Evolutionary conservation across 305 asterid genomes (phyloP).

Genomic region (Fraxinus albicans): DNA sequence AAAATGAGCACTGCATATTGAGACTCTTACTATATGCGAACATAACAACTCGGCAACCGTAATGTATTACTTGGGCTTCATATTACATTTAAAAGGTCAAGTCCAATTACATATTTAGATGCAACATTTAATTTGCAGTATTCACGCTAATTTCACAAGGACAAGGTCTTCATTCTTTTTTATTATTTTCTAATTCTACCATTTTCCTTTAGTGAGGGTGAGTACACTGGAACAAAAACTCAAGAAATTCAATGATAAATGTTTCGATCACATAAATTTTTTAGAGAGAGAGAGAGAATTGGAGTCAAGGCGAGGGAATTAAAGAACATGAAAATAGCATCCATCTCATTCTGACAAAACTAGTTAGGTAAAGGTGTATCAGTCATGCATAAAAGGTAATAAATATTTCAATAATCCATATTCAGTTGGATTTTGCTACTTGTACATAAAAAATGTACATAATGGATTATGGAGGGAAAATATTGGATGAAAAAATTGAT

Average conservation of each 20-base stretch:
- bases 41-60: background rate
- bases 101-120: background rate
- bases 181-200: background rate
- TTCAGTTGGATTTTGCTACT: background rate
- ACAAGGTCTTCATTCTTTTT: background rate
- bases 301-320: background rate
- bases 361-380: background rate
- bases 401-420: background rate
- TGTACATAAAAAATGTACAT: too few species aligned
- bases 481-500: too few species aligned
- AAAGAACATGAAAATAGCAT: background rate
- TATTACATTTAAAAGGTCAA: background rate
- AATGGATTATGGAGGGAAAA: too few species aligned
- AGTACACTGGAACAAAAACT: background rate
- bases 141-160: background rate
- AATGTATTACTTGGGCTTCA: background rate
- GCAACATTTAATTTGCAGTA: background rate
- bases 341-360: constrained; percentile 1
- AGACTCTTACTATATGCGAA: background rate
- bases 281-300: background rate
- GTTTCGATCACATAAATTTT: background rate
- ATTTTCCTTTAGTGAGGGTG: background rate
- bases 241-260: background rate
- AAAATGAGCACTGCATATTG: background rate
- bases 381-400: background rate